Base-by-base conservation (phyloP, 2,329 filamentous ascomycete genomes). In the Talaromyces sp. region DNA sequence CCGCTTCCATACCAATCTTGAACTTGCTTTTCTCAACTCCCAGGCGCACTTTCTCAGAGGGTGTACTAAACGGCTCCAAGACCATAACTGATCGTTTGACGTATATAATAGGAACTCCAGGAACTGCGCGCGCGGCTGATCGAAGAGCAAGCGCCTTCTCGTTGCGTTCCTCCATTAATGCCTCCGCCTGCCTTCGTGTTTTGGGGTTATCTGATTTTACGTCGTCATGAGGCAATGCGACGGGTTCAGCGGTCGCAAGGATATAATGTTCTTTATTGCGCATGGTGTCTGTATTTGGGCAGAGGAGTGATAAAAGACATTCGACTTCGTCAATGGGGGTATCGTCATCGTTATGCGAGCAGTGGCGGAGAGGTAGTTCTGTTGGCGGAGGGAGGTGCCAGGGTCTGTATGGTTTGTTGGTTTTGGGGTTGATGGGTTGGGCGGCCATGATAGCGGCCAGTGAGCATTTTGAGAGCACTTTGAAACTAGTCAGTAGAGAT, bases 401-500 rank as follows among this genome's bases (percentile, higher is more conserved):
- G 6, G 80, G 80, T 47, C 80, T 73, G 27, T 75, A 71, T 27
- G 77, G 77, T 25, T 76, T 75, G 68, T 76, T 75, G n/a, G 76
- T 78, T 47, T 73, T 77, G 31, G 76, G 75, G 29, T 78, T 75
- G 59, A 75, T 74, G 15, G 77, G 73, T 59, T 79, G 76, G 3
- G 72, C 68, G 34, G 75, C 75, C 74, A 79, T 80, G 38, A 82
- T 75, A 15, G 78, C 77, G 6, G 78, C 80, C 27, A 82, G 75
- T 1, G 80, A 81, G 69, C 79, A 82, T 74, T 95, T 95, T 13
- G 91, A 93, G 63, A 98, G 88, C 7, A 97, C 91, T 61, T 69
- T 53, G 19, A 65, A 27, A 11, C 36, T 56, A 43, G 58, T 29
- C 43, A 60, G 13, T 36, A 5, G 6, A 29, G 17, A 29, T 25